Evolutionary conservation across 441 rosid species (phyloP), one percentile per base, ranked within the genome.

Genomic region (Mallotus japonicus): DNA sequence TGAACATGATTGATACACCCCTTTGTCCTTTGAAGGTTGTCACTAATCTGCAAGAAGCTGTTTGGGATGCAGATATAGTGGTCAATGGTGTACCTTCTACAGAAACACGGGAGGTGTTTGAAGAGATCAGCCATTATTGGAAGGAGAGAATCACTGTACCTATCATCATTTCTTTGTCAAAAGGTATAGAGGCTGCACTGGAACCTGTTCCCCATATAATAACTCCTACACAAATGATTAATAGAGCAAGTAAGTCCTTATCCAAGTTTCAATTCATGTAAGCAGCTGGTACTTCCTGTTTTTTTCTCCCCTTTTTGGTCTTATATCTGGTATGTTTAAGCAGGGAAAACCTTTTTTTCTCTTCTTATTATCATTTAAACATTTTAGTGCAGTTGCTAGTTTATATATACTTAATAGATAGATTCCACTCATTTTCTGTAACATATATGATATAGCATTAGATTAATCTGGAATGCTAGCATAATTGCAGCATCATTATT

Each of bases 21-120:
- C 86, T 95, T 72, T 89, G 97, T 58, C 99, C 98, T 32, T 78
- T 95, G 75, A 95, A 95, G 75, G 98, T 93, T 73, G 99, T 95
- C 74, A 93, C 95, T 5, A 95, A 93, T 81, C 78, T 95, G 82
- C 99, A 91, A 78, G 99, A 95, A 83, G 99, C 98, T 72, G 95
- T 90, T 54, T 95, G 99, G 98, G 99, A 95, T 85, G 98, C 99
- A 12, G 99, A 95, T 82, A 81, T 95, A 50, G 97, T 95, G 54
- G 88, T 95, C 51, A 95, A 95, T 83, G 99, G 96, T 20, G 83
- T 95, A 85, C 99, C 98, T 56, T 95, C 99, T 3, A 93, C 98
- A 0, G 98, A 95, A 80, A 91, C 98, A 6, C 76, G 69, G 0
- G 83, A 87, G 84, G 97, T 95, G 73, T 95, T 95, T 66, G 94